Evolutionary conservation across 129 eudicot genomes (phyloP).

Genomic region (Ambrosia artemisiifolia): DNA sequence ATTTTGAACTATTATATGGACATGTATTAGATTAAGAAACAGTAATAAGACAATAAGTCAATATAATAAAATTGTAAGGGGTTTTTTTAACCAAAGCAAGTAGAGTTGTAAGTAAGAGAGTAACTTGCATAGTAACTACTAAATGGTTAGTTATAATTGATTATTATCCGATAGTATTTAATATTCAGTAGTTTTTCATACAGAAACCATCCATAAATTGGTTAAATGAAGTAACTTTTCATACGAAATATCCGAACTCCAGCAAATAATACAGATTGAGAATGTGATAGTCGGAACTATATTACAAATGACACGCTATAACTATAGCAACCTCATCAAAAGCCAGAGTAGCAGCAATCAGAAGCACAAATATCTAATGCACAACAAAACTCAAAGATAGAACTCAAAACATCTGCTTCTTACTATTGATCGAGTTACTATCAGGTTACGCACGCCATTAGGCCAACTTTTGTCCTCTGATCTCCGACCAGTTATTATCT

Average conservation of each 20-base stretch:
- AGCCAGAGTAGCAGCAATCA: constrained; percentile 1
- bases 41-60: no score
- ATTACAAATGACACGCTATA: background rate
- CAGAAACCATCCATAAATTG: background rate
- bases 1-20: no score
- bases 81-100: background rate
- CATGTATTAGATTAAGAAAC: no score
- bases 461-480: no score
- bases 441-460: no score
- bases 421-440: constrained; percentile 55
- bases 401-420: no score
- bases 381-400: background rate
- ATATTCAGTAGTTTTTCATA: background rate
- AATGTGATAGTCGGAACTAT: background rate
- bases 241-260: constrained; percentile 69
- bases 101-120: background rate
- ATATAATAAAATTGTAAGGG: background rate
- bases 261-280: constrained; percentile 26
- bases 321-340: constrained; percentile 10
- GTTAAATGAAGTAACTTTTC: background rate
- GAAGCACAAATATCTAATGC: constrained; percentile 1
- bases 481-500: no score
- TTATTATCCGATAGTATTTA: background rate
- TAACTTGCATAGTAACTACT: background rate
- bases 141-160: background rate